Base-by-base conservation (phyloP, 106 monocot genomes). In the Vanilla planifolia region DNA sequence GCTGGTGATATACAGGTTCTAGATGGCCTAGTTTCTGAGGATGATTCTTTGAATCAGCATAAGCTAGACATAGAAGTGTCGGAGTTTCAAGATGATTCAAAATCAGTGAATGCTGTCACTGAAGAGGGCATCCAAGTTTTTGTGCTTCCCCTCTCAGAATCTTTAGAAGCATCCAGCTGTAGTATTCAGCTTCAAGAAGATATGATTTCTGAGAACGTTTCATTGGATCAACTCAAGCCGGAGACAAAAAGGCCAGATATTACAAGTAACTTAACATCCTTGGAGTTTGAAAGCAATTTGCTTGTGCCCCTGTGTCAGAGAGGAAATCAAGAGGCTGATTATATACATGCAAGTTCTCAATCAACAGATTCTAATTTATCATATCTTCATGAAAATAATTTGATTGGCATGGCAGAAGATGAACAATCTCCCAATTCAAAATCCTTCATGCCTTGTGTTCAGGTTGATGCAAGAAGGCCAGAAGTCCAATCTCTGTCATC, bases 401-500 rank as follows among this genome's bases (percentile, higher is more conserved):
- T 35, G 21, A 35, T 21, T 19, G 33, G n/a, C 35, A 34, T 28
- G 27, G 35, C 3, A 57, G 57, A 57, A 20, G 33, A 34, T 21
- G 35, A 9, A 21, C 34, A 57, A 57, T 5, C 20, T 21, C 35
- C 17, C 19, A 16, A 27, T 27, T 30, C 53, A 53, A 24, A 53
- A 15, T 2, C 30, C 11, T 30, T 13, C 53, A 30, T 27, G 13
- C 53, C 4, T 26, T 16, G 16, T 30, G 21, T 14, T 53, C 29
- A 30, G 0, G 30, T 8, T 53, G 53, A 53, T 30, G 15, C 53
- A 53, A 35, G 28, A 57, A 33, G 35, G n/a, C 6, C 9, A 36
- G 35, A 57, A 57, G 2, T 21, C 35, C 35, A 6, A 57, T 57
- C 35, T 55, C 63, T 67, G 52, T 48, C 55, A 55, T 51, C 23